Conservation (phyloP, 805 yeast genomes). For the Wickerhamiella sergipiensis region DNA sequence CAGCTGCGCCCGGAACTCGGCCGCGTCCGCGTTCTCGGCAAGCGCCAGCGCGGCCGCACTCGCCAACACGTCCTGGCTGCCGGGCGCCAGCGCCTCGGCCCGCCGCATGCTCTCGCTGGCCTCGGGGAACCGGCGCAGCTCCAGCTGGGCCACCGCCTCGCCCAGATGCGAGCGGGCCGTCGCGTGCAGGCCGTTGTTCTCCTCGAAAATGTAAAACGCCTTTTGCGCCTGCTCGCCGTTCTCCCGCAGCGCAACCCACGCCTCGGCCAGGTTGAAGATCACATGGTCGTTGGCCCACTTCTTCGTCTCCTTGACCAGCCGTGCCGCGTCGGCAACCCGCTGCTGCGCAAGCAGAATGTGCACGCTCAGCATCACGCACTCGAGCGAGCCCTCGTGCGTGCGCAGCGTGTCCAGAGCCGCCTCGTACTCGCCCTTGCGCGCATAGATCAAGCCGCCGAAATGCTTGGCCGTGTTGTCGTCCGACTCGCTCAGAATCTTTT, state of each 20-base stretch:
- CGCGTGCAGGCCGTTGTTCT: slow-evolving; percentile 29
- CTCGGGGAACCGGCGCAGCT: slow-evolving; percentile 70
- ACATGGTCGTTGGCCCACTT: slow-evolving; percentile 56
- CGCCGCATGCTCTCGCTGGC: slow-evolving; percentile 42
- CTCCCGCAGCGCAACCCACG: slow-evolving; percentile 44
- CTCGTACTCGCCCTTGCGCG: slow-evolving; percentile 29
- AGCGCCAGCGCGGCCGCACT: slow-evolving; percentile 52
- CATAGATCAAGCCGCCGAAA: slow-evolving; percentile 30
- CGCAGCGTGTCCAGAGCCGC: slow-evolving; percentile 31
- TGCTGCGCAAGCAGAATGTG: slow-evolving; percentile 30
- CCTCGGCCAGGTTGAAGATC: slow-evolving; percentile 63
- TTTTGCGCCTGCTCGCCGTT: slow-evolving; percentile 27
- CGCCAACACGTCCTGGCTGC: slow-evolving; percentile 34
- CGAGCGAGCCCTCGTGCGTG: slow-evolving; percentile 28
- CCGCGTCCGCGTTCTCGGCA: slow-evolving; percentile 34
- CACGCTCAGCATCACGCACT: slow-evolving; percentile 25
- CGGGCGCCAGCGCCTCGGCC: slow-evolving; percentile 30
- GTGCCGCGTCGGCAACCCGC: slow-evolving; percentile 33
- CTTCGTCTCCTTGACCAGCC: slow-evolving; percentile 32
- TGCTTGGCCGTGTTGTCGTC: slow-evolving; percentile 25
- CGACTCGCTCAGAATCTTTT: slow-evolving; percentile 12
- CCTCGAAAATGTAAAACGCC: slow-evolving; percentile 45
- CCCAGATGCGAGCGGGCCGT: slow-evolving; percentile 46
- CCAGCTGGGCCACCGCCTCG: slow-evolving; percentile 62
- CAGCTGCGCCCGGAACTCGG: slow-evolving; percentile 35